Evolutionary conservation across 768 basidiomycete genomes (phyloP).

Genomic region (Daedaleopsis nitida): DNA sequence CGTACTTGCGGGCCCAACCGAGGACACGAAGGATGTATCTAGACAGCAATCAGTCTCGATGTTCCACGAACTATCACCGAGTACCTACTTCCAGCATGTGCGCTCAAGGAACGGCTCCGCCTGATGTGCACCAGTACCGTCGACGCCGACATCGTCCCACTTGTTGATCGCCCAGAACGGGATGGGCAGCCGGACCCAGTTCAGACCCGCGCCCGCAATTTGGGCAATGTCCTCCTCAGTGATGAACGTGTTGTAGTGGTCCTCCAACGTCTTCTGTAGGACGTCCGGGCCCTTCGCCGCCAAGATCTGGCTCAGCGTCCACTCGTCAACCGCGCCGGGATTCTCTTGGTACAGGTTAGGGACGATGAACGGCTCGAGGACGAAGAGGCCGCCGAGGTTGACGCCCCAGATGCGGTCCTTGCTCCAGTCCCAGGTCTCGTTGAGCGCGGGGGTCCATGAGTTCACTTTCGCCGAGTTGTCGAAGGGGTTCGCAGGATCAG

Average conservation of each 20-base stretch:
- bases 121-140: slow-evolving; percentile 18
- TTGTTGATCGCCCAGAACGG: slow-evolving; percentile 88
- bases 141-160: slow-evolving; percentile 45
- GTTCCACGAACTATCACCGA: not conserved
- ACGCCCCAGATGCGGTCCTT: slow-evolving; percentile 64
- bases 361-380: slow-evolving; percentile 77
- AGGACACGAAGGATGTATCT: slow-evolving; percentile 77
- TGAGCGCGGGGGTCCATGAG: slow-evolving; percentile 79
- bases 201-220: slow-evolving; percentile 64
- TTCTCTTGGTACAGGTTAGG: slow-evolving; percentile 61
- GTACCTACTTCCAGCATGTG: slow-evolving; percentile 70
- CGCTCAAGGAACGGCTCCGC: slow-evolving; percentile 76
- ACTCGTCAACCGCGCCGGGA: slow-evolving; percentile 60
- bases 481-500: slow-evolving; percentile 72
- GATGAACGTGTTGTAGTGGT: slow-evolving; percentile 84
- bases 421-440: slow-evolving; percentile 72
- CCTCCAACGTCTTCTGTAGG: slow-evolving; percentile 41
- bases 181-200: slow-evolving; percentile 80
- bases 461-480: slow-evolving; percentile 75
- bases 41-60: not conserved
- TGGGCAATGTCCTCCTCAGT: slow-evolving; percentile 37
- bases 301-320: slow-evolving; percentile 63
- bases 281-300: slow-evolving; percentile 42
- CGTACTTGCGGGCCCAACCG: slow-evolving; percentile 88
- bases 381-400: slow-evolving; percentile 76